A percentile compares a stretch with the other conserved stretches of the same genome.
Evolutionary conservation across 345 rosid species (phyloP).

Genomic region (Sisymbrium irio): DNA sequence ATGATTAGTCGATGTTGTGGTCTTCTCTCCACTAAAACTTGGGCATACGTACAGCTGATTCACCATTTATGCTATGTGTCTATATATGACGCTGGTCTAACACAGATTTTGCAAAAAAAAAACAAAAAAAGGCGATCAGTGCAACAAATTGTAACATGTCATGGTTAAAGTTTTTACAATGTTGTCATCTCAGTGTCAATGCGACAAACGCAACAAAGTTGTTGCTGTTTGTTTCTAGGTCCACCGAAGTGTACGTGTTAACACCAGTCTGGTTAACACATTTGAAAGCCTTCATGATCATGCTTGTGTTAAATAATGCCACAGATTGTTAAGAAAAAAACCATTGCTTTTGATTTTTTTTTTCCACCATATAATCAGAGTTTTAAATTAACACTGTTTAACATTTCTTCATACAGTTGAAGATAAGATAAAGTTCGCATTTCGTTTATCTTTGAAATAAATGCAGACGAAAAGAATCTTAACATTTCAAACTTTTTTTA

Average conservation of each 20-base stretch:
- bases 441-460: conserved; percentile 7
- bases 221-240: background rate
- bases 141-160: background rate
- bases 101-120: background rate
- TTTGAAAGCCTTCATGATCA: background rate
- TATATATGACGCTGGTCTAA: no score
- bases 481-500: background rate
- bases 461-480: conserved; percentile 15
- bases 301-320: background rate
- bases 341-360: background rate
- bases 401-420: background rate
- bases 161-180: background rate
- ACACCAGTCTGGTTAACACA: no score
- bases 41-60: no score
- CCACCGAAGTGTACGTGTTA: background rate
- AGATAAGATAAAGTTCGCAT: background rate
- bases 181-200: background rate
- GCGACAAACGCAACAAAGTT: background rate
- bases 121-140: background rate
- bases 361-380: background rate
- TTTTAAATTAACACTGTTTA: background rate
- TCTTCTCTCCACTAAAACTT: no score
- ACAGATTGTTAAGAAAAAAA: background rate
- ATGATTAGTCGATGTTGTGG: no score
- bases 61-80: no score